A percentile compares a stretch with the other conserved stretches of the same genome.
Evolutionary conservation across 78 protist species (phyloP).

Genomic region (Acrasis kona): DNA sequence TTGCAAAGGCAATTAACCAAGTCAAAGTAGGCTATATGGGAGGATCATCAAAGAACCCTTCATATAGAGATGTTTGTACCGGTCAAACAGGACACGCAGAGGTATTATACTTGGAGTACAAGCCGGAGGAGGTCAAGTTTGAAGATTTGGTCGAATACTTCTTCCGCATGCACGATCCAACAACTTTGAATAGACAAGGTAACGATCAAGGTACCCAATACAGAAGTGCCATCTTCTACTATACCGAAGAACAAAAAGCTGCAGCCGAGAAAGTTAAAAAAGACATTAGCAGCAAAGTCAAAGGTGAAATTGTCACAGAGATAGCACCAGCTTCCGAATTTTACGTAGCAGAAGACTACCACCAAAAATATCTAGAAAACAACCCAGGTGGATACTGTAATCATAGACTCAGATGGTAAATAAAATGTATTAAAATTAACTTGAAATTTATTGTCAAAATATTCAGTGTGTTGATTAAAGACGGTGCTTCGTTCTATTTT

Average conservation of each 20-base stretch:
- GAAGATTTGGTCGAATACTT: constrained; percentile 21
- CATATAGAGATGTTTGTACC: constrained; percentile 54
- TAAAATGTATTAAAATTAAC: too few species aligned
- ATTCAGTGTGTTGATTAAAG: too few species aligned
- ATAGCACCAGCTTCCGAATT: constrained; percentile 3
- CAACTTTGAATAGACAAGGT: constrained; percentile 72
- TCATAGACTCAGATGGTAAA: too few species aligned
- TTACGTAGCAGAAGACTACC: neutral
- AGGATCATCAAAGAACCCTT: constrained; percentile 18
- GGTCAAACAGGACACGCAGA: constrained; percentile 82
- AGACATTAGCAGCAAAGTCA: neutral
- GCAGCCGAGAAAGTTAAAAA: constrained; percentile 10
- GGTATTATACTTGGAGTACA: constrained; percentile 56
- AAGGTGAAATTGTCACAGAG: neutral
- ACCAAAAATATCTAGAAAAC: constrained; percentile 30
- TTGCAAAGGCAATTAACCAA: neutral
- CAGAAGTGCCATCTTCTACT: constrained; percentile 56
- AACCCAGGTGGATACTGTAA: constrained; percentile 21
- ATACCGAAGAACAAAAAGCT: constrained; percentile 39
- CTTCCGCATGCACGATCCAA: constrained; percentile 70
- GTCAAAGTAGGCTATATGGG: constrained; percentile 23
- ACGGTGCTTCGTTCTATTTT: too few species aligned
- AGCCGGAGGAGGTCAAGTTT: constrained; percentile 29
- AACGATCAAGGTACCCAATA: constrained; percentile 82
- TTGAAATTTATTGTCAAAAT: too few species aligned